phyloP scores from a whole-genome alignment of 495 filamentous ascomycete genomes.

The Thozetella sp. region DNA sequence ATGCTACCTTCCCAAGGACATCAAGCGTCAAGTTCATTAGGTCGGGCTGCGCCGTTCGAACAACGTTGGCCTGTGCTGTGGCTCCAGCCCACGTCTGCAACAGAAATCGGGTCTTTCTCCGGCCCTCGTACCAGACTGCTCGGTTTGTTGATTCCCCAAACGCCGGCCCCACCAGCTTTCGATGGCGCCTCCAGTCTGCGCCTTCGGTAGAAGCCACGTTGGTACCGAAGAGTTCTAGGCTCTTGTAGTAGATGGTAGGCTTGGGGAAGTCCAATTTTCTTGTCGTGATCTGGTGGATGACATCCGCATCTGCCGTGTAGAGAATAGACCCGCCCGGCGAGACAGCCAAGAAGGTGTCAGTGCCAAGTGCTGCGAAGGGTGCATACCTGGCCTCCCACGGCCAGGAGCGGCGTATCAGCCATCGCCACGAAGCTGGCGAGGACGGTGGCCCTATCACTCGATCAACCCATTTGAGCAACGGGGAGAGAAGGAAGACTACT shows the following conservation, averaged over 20 bases:
- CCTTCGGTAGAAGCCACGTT: conserved; percentile 63
- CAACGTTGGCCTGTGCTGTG: conserved; percentile 49
- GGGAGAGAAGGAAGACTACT: conserved; percentile 3
- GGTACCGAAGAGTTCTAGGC: conserved; percentile 56
- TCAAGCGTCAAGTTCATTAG: conserved; percentile 47
- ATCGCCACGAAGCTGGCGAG: conserved; percentile 31
- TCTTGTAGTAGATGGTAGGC: conserved; percentile 48
- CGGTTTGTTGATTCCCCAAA: conserved; percentile 66
- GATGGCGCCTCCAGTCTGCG: conserved; percentile 56
- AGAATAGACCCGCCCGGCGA: conserved; percentile 40
- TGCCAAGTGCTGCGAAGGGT: conserved; percentile 21
- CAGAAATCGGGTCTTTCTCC: conserved; percentile 52
- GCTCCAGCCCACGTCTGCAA: conserved; percentile 47
- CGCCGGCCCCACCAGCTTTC: conserved; percentile 58
- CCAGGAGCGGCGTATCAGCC: conserved; percentile 27
- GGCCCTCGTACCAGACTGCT: conserved; percentile 54
- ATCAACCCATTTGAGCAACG: conserved; percentile 15
- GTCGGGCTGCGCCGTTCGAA: neutral
- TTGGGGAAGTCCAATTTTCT: conserved; percentile 63
- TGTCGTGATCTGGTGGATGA: conserved; percentile 55
- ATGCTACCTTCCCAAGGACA: conserved; percentile 60
- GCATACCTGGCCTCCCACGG: conserved; percentile 19
- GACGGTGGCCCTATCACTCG: conserved; percentile 37
- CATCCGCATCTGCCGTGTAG: conserved; percentile 54
- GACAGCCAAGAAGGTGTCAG: conserved; percentile 48